Conservation (phyloP, 495 filamentous ascomycete species). For the Xylaria sp. region DNA sequence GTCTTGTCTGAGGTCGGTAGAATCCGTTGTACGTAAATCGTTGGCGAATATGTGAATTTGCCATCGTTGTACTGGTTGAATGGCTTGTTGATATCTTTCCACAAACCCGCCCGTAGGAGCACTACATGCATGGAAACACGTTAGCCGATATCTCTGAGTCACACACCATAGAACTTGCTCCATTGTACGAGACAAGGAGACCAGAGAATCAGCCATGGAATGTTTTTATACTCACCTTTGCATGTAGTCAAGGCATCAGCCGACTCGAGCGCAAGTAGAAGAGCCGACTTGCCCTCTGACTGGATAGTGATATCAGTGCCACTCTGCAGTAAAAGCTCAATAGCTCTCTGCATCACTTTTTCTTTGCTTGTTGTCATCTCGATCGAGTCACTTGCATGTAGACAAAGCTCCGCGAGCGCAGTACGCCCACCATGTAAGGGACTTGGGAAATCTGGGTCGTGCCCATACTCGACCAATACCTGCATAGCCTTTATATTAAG, state of each 20-base stretch:
- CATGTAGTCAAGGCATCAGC: slow-evolving; percentile 52
- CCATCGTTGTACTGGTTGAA: slow-evolving; percentile 53
- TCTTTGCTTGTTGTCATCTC: slow-evolving; percentile 47
- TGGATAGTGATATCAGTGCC: slow-evolving; percentile 52
- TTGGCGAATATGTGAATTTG: slow-evolving; percentile 52
- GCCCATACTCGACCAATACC: slow-evolving; percentile 51
- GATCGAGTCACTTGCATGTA: slow-evolving; percentile 49
- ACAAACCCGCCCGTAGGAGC: slow-evolving; percentile 54
- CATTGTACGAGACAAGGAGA: too few relatives aligned
- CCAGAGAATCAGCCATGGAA: too few relatives aligned
- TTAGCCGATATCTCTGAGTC: too few relatives aligned
- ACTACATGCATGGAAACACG: too few relatives aligned
- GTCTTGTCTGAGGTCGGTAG: slow-evolving; percentile 42
- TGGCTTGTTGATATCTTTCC: slow-evolving; percentile 53
- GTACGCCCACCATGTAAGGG: slow-evolving; percentile 54
- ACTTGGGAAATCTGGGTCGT: slow-evolving; percentile 59
- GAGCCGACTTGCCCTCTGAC: slow-evolving; percentile 51
- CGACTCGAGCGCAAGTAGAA: slow-evolving; percentile 54
- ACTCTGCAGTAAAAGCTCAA: slow-evolving; percentile 48
- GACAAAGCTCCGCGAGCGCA: slow-evolving; percentile 56
- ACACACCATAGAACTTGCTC: too few relatives aligned
- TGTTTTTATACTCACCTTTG: too few relatives aligned
- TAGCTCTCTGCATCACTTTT: slow-evolving; percentile 57
- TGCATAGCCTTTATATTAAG: slow-evolving; percentile 53
- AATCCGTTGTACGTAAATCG: slow-evolving; percentile 51